phyloP scores from a whole-genome alignment of 2,329 filamentous ascomycete genomes.

The Trichoderma koningiopsis region DNA sequence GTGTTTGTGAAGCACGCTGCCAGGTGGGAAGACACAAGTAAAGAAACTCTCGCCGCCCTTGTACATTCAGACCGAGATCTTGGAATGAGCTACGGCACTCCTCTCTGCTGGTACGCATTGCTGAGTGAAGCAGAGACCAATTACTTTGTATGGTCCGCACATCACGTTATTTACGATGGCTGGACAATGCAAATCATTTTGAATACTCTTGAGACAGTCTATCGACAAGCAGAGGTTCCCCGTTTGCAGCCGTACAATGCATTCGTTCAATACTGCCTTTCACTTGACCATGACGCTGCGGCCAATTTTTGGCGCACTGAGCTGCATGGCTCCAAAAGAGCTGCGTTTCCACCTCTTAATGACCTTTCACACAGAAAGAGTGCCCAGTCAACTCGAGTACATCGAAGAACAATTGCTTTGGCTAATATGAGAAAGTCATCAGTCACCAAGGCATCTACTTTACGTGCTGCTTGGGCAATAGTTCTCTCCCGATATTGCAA shows the following conservation, averaged over 20 bases:
- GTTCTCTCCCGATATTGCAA: slow-evolving; percentile 26
- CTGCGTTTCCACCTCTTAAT: slow-evolving; percentile 14
- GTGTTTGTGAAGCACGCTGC: neutral
- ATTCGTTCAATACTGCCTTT: slow-evolving; percentile 3
- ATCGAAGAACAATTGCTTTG: neutral
- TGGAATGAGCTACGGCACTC: slow-evolving; percentile 22
- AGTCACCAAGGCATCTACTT: slow-evolving; percentile 25
- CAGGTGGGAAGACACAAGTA: neutral
- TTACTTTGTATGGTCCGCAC: slow-evolving; percentile 4
- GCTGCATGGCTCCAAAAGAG: slow-evolving; percentile 19
- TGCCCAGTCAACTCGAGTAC: neutral
- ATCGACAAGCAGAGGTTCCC: slow-evolving; percentile 29
- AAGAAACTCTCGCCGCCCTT: neutral
- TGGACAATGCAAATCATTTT: slow-evolving; percentile 16
- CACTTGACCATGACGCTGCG: slow-evolving; percentile 12
- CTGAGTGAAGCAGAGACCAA: neutral
- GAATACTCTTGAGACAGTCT: neutral
- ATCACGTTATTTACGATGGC: slow-evolving; percentile 20
- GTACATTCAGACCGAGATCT: neutral
- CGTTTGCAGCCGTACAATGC: slow-evolving; percentile 34
- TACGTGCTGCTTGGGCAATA: slow-evolving; percentile 32
- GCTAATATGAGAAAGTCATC: neutral
- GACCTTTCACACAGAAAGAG: neutral
- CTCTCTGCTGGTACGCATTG: slow-evolving; percentile 22
- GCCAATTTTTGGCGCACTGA: slow-evolving; percentile 25